A percentile compares a stretch with the other conserved stretches of the same genome.
phyloP scores from a whole-genome alignment of 2,329 filamentous ascomycete genomes.

The Talaromyces sp. region DNA sequence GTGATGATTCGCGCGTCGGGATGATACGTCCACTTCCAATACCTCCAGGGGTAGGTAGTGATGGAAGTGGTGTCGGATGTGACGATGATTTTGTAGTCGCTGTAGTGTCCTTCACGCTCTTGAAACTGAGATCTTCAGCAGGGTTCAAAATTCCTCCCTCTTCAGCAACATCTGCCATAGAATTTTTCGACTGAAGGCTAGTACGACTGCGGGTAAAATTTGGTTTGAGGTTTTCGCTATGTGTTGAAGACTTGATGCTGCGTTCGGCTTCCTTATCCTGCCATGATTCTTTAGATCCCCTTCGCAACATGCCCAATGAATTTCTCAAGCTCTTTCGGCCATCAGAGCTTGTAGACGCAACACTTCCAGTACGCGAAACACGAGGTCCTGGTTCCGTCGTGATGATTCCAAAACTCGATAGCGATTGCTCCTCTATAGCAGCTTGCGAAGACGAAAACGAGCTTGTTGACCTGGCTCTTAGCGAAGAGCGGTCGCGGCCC shows the following conservation, averaged over 20 bases:
- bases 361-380: slow-evolving; percentile 34
- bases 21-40: slow-evolving; percentile 52
- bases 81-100: not conserved
- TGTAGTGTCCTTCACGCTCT: slow-evolving; percentile 6
- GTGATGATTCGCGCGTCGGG: slow-evolving; percentile 63
- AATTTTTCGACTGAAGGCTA: slow-evolving; percentile 38
- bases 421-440: slow-evolving; percentile 27
- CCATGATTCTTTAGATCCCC: slow-evolving; percentile 33
- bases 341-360: slow-evolving; percentile 36
- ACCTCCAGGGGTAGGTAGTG: slow-evolving; percentile 29
- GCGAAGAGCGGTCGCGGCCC: slow-evolving; percentile 39
- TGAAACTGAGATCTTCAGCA: slow-evolving; percentile 20
- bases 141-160: slow-evolving; percentile 24
- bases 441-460: slow-evolving; percentile 33
- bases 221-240: slow-evolving; percentile 31
- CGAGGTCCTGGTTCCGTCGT: slow-evolving; percentile 37
- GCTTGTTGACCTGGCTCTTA: slow-evolving; percentile 33
- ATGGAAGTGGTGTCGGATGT: slow-evolving; percentile 16
- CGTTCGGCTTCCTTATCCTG: slow-evolving; percentile 36
- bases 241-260: slow-evolving; percentile 29
- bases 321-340: slow-evolving; percentile 36
- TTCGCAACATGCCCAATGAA: slow-evolving; percentile 31
- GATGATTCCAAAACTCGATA: slow-evolving; percentile 33
- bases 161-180: slow-evolving; percentile 41
- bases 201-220: slow-evolving; percentile 33